Conservation (phyloP, 495 filamentous ascomycete species). For the Parachaetomium inaequale region DNA sequence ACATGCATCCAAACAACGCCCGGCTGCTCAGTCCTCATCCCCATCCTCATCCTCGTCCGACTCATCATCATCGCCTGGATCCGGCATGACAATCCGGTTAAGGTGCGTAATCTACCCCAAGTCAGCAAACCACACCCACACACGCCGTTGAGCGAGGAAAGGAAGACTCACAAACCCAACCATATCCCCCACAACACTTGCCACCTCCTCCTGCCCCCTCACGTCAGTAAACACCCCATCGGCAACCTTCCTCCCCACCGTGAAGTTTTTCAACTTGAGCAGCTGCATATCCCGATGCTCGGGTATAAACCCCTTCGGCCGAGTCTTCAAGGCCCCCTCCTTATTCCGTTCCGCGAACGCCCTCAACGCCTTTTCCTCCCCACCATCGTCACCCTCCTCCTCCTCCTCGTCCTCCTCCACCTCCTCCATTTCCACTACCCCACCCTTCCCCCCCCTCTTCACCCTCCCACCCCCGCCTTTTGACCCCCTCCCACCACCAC, state of each 20-base stretch:
- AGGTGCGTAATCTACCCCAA: slow-evolving; percentile 23
- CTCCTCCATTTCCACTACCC: background rate
- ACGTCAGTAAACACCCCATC: slow-evolving; percentile 50
- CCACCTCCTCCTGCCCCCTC: slow-evolving; percentile 53
- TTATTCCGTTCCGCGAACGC: slow-evolving; percentile 66
- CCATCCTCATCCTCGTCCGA: slow-evolving; percentile 3
- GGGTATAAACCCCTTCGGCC: slow-evolving; percentile 75
- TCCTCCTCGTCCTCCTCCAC: background rate
- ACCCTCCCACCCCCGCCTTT: background rate
- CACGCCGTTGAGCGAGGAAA: slow-evolving; percentile 9
- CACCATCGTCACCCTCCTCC: slow-evolving; percentile 28
- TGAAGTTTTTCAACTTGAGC: slow-evolving; percentile 72
- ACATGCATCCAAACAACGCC: background rate
- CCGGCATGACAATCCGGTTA: slow-evolving; percentile 46
- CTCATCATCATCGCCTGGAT: slow-evolving; percentile 43
- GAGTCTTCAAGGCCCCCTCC: slow-evolving; percentile 74
- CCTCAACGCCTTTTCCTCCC: slow-evolving; percentile 42
- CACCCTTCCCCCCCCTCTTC: background rate
- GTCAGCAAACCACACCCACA: slow-evolving; percentile 17
- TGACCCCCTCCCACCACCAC: slow-evolving; percentile 27
- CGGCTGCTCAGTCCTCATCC: background rate
- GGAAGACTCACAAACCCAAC: slow-evolving; percentile 58
- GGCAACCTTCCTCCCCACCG: slow-evolving; percentile 58
- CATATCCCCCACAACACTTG: slow-evolving; percentile 44
- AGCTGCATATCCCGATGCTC: slow-evolving; percentile 73